Evolutionary conservation across 2,329 filamentous ascomycete species (phyloP).

Genomic region (Fusarium nanum): DNA sequence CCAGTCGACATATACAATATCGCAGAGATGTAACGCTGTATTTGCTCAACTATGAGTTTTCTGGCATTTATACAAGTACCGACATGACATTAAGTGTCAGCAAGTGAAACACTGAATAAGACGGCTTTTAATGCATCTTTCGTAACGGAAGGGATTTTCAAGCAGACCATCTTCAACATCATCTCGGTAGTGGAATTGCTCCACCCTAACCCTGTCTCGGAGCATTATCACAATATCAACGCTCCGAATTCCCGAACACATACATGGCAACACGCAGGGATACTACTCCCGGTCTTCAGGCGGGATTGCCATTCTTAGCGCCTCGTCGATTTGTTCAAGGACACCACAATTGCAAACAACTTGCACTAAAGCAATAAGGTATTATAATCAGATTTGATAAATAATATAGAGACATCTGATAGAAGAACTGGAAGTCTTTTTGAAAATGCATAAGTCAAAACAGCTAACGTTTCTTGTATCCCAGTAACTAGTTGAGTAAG

Average conservation of each 20-base stretch:
- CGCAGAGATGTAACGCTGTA: no score
- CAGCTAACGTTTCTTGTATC: no score
- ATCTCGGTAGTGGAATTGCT: not conserved
- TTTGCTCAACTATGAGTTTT: no score
- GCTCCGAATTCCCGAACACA: not conserved
- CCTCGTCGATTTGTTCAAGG: no score
- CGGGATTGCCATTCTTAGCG: not conserved
- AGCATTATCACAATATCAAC: not conserved
- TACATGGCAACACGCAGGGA: not conserved
- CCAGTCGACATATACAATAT: not conserved
- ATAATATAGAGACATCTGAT: no score
- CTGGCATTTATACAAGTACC: not conserved
- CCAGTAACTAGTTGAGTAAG: no score
- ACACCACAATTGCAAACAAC: no score
- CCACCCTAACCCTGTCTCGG: not conserved
- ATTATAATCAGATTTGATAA: no score
- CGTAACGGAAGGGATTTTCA: not conserved
- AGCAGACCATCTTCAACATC: not conserved
- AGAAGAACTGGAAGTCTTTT: no score
- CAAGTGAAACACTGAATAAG: not conserved
- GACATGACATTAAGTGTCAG: not conserved
- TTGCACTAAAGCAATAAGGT: no score
- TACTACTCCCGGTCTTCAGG: not conserved
- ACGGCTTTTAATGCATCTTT: not conserved
- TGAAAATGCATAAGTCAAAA: no score